Evolutionary conservation across 2,329 filamentous ascomycete species (phyloP), one percentile per base, ranked within the genome.

Genomic region (Pseudocercospora cruenta): DNA sequence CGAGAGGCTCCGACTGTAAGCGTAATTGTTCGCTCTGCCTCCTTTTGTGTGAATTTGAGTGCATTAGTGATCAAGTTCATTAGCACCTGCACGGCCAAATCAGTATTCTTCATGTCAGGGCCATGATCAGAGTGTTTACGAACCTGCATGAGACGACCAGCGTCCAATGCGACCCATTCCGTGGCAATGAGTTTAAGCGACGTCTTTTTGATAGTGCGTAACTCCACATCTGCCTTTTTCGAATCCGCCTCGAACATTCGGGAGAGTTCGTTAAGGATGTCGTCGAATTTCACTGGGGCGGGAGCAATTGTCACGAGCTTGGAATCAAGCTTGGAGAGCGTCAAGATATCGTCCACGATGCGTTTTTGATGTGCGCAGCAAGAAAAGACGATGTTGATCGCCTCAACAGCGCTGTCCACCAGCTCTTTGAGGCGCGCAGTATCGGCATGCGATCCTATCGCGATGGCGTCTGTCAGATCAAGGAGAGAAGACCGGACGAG

Each of bases 321-420:
- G 0, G 78, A 80, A 51, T 81, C 80, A 19, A 82, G 74, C 57
- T 81, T 81, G 45, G 76, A 79, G 24, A 81, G 68, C 0, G 79
- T 81, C 1, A 82, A 54, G 9, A 24, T 54, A 54, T 24, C 49
- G 67, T 82, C 81, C 14, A 82, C 80, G 36, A 82, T 82, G 19
- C 79, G 73, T 60, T 80, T 80, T 63, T 82, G 80, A 57, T 82
- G 81, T 10, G 78, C 75, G 10, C 78, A 78, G 67, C 81, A 82
- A 58, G 79, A 76, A 45, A 79, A 73, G 57, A 82, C 81, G 55
- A 79, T 80, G 31, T 79, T 77, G 6, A 59, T 61, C 16, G 60
- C 67, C 12, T 69, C 67, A 16, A 66, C 26, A 57, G 65, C 62
- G 57, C 58, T 61, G 16, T 55, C 62, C n/a, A 43, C 62, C 4